phyloP scores from a whole-genome alignment of 2,329 filamentous ascomycete species.

The Colletotrichum tabaci region DNA sequence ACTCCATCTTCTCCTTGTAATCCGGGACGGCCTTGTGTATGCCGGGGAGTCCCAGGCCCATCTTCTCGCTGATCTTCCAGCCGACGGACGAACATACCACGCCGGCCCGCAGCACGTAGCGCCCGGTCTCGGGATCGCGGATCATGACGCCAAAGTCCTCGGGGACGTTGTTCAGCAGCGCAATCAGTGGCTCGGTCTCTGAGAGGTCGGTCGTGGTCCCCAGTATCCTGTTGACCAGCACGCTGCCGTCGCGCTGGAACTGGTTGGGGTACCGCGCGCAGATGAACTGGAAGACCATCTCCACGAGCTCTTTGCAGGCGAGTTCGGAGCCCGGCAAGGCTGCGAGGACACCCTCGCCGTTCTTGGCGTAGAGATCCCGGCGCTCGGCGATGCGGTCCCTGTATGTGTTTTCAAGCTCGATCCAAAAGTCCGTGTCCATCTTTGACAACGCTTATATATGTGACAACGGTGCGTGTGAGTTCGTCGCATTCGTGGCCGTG shows the following conservation, averaged over 20 bases:
- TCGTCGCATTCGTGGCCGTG: rapidly evolving
- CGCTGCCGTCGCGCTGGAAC: constrained; percentile 73
- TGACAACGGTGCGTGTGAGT: constrained; percentile 34
- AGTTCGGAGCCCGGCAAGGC: constrained; percentile 82
- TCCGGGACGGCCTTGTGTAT: constrained; percentile 85
- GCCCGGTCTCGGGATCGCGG: constrained; percentile 78
- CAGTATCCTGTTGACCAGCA: constrained; percentile 80
- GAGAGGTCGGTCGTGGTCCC: constrained; percentile 73
- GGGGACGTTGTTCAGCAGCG: constrained; percentile 83
- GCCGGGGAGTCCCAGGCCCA: constrained; percentile 77
- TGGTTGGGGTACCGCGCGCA: constrained; percentile 82
- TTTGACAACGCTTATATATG: constrained; percentile 76
- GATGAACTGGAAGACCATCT: constrained; percentile 87
- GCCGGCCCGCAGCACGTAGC: constrained; percentile 82
- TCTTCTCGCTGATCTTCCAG: constrained; percentile 83
- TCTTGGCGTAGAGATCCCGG: constrained; percentile 72
- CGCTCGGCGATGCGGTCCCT: constrained; percentile 77
- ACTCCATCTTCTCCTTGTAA: constrained; percentile 89
- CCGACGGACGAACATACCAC: constrained; percentile 85
- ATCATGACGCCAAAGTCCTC: constrained; percentile 88
- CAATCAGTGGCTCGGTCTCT: constrained; percentile 74
- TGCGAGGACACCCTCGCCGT: constrained; percentile 77
- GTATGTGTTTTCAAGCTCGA: constrained; percentile 88
- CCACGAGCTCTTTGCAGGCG: constrained; percentile 89
- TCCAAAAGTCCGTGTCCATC: constrained; percentile 87